Percentiles rank a stretch among this genome's conserved stretches.
Evolutionary conservation across 176 grass and related monocot species (phyloP).

Genomic region (Phragmites australis): DNA sequence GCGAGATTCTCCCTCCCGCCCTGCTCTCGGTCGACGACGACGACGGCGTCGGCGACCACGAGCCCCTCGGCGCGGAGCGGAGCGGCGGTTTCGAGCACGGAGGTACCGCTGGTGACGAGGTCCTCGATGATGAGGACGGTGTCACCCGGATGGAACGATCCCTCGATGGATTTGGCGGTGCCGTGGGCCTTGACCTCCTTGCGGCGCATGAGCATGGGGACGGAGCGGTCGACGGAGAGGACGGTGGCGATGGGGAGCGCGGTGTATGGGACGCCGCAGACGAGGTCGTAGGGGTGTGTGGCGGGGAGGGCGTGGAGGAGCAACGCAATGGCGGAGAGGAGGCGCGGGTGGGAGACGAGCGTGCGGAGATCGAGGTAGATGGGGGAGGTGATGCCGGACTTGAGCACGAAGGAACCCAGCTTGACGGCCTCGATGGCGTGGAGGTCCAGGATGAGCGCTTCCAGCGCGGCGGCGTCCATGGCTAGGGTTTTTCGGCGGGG

Average conservation of each 20-base stretch:
- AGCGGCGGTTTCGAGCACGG: constrained; percentile 74
- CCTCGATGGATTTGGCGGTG: constrained; percentile 90
- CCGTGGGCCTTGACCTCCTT: constrained; percentile 93
- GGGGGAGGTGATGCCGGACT: constrained; percentile 91
- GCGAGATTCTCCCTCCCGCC: constrained; percentile 82
- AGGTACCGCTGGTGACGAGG: constrained; percentile 88
- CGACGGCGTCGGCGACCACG: constrained; percentile 59
- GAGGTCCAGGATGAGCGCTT: constrained; percentile 72
- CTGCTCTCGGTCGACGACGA: constrained; percentile 90
- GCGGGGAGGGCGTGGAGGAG: constrained; percentile 57
- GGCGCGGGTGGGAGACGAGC: constrained; percentile 82
- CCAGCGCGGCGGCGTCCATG: constrained; percentile 62
- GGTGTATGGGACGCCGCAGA: constrained; percentile 94
- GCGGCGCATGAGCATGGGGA: constrained; percentile 97
- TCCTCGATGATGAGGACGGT: constrained; percentile 85
- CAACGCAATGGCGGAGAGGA: constrained; percentile 65
- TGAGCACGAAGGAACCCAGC: constrained; percentile 86
- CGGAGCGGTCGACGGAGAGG: constrained; percentile 54
- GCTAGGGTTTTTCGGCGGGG: constrained; percentile 43
- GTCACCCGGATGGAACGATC: constrained; percentile 51
- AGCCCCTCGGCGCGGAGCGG: constrained; percentile 72
- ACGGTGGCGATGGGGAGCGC: constrained; percentile 88
- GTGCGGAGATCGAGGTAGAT: constrained; percentile 97
- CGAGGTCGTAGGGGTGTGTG: constrained; percentile 62
- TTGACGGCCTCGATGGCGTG: constrained; percentile 88